Percentiles rank a stretch among this genome's conserved stretches.
Conservation (phyloP, 2,329 filamentous ascomycete species). For the Xenoacremonium recifei region DNA sequence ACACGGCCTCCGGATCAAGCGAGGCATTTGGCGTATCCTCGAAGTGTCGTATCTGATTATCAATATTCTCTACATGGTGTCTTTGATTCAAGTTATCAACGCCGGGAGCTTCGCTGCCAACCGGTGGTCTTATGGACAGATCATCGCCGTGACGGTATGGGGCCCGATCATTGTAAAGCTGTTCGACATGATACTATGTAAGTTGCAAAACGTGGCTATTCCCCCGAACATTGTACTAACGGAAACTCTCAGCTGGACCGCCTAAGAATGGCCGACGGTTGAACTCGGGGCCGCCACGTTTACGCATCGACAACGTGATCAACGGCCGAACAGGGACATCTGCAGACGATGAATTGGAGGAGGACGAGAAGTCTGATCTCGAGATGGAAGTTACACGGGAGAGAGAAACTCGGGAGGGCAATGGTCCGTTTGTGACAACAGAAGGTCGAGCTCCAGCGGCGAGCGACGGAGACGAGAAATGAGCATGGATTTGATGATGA, state of each 20-base stretch:
- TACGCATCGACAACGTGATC: conserved; percentile 39
- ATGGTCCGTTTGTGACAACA: neutral
- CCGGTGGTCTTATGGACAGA: conserved; percentile 37
- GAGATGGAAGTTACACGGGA: no score
- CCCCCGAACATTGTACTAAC: conserved; percentile 17
- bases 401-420: no score
- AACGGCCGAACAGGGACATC: conserved; percentile 29
- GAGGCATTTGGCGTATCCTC: conserved; percentile 33
- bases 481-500: no score
- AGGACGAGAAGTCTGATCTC: conserved; percentile 14
- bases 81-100: conserved; percentile 34
- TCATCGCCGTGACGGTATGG: conserved; percentile 39
- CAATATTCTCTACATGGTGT: conserved; percentile 38
- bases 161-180: conserved; percentile 39
- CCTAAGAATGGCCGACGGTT: conserved; percentile 35
- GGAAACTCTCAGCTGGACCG: conserved; percentile 29
- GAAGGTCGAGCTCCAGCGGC: no score
- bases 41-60: conserved; percentile 36
- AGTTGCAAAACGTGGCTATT: no score
- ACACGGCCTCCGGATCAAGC: conserved; percentile 28
- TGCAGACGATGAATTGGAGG: conserved; percentile 21
- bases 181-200: conserved; percentile 37
- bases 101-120: conserved; percentile 34
- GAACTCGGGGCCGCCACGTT: conserved; percentile 36
- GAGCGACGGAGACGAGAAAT: no score